Base-by-base conservation (phyloP, 1,284 basidiomycete species). In the Cryptococcus depauperatus region DNA sequence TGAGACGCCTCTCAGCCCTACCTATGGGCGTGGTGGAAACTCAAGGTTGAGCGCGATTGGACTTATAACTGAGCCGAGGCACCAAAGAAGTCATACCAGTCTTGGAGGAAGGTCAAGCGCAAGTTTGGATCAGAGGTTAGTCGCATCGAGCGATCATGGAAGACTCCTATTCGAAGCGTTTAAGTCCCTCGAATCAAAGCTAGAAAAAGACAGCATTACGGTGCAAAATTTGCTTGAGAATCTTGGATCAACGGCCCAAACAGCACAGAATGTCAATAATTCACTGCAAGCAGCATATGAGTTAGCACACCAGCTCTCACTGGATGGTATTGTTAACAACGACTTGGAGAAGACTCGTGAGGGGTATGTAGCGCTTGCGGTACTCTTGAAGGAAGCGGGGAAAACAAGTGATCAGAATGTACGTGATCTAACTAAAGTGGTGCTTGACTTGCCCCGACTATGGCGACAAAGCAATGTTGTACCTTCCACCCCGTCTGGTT, bases 121-220 rank as follows among this genome's bases (percentile, higher is more conserved):
- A 4, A 48, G 25, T 29, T 35, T 56, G 23, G 30, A 44, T 6
- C 22, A 32, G 2, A n/a, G 40, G 4, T 5, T 29, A 9, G 9
- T 43, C 13, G 34, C 51, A 10, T 43, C 49, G 11, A 59, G 61
- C 1, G 66, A 69, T 37, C 66, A 67, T 47, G 62, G 64, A 4
- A 54, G 60, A 37, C 52, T 65, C 26, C 52, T 69, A 2, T 57
- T 64, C 30, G 65, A 68, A 37, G 64, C 66, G 7, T 60, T 54
- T 38, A 54, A 57, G 6, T 46, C 58, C 9, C 46, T 66, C 14
- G 62, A 64, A 26, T 39, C 37, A 4, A 59, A 61, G 40, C 41
- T 63, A 1, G 47, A 48, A 2, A 55, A 61, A 2, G 32, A 44
- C 8, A 13, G 21, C 7, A 6, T 19, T 8, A 22, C 9, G 9